Conservation (phyloP, 805 yeast genomes). For the Yarrowia phangngaensis region DNA sequence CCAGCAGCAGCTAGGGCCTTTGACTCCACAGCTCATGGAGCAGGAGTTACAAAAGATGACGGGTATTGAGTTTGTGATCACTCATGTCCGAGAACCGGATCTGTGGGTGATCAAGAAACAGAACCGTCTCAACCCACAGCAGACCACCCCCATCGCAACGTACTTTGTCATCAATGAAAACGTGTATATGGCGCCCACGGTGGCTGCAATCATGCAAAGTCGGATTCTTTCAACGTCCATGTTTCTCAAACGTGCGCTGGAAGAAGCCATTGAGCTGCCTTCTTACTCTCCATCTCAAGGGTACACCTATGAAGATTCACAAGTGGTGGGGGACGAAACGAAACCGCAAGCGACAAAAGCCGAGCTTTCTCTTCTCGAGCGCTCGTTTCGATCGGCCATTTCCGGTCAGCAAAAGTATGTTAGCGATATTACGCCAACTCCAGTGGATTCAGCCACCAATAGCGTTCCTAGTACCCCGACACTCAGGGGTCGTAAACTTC, state of each 20-base stretch:
- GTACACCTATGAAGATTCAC: conserved; percentile 43
- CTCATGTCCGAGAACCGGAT: conserved; percentile 78
- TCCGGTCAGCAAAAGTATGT: conserved; percentile 18
- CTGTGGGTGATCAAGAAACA: conserved; percentile 90
- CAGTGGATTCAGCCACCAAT: conserved; percentile 5
- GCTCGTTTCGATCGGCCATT: conserved; percentile 14
- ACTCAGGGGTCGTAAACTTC: conserved; percentile 12
- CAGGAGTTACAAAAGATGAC: conserved; percentile 68
- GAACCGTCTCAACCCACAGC: conserved; percentile 52
- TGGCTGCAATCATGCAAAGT: conserved; percentile 67
- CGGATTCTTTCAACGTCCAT: conserved; percentile 54
- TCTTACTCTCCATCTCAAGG: conserved; percentile 61
- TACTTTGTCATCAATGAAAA: conserved; percentile 89
- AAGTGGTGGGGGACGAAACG: background rate
- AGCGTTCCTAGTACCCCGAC: conserved; percentile 15
- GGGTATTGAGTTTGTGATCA: conserved; percentile 81
- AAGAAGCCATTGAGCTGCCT: conserved; percentile 48
- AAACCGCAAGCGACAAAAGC: conserved; percentile 6
- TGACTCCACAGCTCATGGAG: conserved; percentile 41
- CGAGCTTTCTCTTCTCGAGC: conserved; percentile 3
- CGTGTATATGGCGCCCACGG: conserved; percentile 82
- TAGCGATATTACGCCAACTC: conserved; percentile 6
- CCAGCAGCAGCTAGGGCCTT: conserved; percentile 43
- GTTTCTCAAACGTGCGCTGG: conserved; percentile 48
- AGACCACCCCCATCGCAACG: conserved; percentile 58